Evolutionary conservation across 768 basidiomycete genomes (phyloP), one percentile per base, ranked within the genome.

Genomic region (Lactifluus volemus): DNA sequence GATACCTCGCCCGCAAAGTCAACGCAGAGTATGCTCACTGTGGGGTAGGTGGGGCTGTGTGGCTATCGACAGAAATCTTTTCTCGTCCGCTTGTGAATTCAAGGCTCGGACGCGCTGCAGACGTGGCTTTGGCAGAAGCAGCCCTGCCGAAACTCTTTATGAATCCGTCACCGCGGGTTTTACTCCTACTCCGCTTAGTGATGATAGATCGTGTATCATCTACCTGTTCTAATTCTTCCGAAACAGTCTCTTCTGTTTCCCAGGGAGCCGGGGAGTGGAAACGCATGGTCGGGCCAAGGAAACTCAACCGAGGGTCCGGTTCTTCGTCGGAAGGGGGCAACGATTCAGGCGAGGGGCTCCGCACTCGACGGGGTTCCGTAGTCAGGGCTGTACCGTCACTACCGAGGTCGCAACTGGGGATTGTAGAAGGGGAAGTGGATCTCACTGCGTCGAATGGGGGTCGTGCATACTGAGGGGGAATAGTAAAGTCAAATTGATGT

Each of bases 261-360:
- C 89, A 92, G 44, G 89, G 89, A 17, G 89, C 86, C 29, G 80
- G 85, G 63, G 86, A 88, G 71, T 89, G 87, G 69, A 89, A 83
- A 53, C 84, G 83, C 80, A 91, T 88, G 72, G 83, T 89, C 34
- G 89, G 89, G n/a, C 90, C 90, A 38, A 86, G 81, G 51, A 85
- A 74, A 67, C 86, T 89, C 72, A 90, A 81, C 55, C 84, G 78
- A 60, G 78, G 71, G 2, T 77, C 72, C 41, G 75, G 67, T 9
- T 77, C 77, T 41, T 80, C 75, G 53, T 79, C 77, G 49, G 75
- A 76, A 45, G 75, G 75, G 50, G 74, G 73, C 1, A 60, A 29
- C 25, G 69, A 70, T 7, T 61, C 59, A 21, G 53, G 45, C 12
- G 69, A 59, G 14, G 63, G 59, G n/a, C 65, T 61, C 39, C 68